A percentile compares a stretch with the other conserved stretches of the same genome.
Conservation (phyloP, 805 yeast genomes). For the Spathaspora girioi region DNA sequence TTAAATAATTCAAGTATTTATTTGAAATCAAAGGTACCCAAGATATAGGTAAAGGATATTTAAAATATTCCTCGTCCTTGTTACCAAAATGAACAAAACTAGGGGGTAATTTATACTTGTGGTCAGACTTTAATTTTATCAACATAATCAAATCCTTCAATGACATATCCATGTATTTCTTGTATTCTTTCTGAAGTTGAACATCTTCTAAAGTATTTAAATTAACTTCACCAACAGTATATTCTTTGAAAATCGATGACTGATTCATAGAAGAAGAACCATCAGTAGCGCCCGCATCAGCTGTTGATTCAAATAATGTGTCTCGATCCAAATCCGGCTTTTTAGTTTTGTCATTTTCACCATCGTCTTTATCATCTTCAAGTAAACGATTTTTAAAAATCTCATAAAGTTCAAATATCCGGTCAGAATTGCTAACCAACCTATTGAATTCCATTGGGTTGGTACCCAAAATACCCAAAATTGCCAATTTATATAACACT, state of each 20-base stretch:
- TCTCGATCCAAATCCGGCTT: conserved; percentile 1
- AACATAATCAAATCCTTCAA: conserved; percentile 22
- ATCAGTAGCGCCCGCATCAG: background rate
- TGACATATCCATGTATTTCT: conserved; percentile 16
- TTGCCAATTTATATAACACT: conserved; percentile 29
- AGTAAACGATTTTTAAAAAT: conserved; percentile 27
- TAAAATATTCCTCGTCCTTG: conserved; percentile 14
- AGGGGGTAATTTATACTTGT: conserved; percentile 21
- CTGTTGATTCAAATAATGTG: background rate
- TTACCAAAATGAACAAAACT: conserved; percentile 22
- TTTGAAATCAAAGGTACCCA: conserved; percentile 37
- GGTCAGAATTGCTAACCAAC: conserved; percentile 19
- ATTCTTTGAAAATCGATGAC: conserved; percentile 2
- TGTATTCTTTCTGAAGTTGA: conserved; percentile 15
- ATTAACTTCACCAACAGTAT: conserved; percentile 16
- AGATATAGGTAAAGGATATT: conserved; percentile 32
- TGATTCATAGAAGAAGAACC: background rate
- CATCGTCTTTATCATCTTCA: conserved; percentile 5
- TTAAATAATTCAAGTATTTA: conserved; percentile 19
- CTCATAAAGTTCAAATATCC: conserved; percentile 27
- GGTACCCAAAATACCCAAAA: conserved; percentile 33
- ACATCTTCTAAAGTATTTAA: conserved; percentile 4
- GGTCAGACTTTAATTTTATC: conserved; percentile 16
- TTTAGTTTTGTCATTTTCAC: background rate
- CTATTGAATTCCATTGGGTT: conserved; percentile 20